Percentiles rank a stretch among this genome's conserved stretches.
phyloP scores from a whole-genome alignment of 2,329 filamentous ascomycete genomes.

The Arthrobotrys conoides region DNA sequence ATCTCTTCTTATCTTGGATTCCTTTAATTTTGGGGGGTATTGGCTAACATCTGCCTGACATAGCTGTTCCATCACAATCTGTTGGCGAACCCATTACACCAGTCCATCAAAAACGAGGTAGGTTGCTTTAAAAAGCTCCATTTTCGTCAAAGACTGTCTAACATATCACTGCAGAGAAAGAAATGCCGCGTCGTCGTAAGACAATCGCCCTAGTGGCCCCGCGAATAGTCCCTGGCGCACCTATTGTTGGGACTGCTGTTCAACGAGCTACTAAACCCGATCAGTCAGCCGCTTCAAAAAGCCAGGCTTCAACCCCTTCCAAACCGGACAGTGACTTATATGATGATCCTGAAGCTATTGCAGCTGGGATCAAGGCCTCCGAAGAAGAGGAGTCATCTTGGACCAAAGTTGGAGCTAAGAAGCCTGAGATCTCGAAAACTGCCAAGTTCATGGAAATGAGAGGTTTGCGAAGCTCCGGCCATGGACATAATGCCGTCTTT shows the following conservation, averaged over 20 bases:
- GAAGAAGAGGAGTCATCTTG: conserved; percentile 21
- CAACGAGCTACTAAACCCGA: no score
- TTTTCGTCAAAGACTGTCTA: not conserved
- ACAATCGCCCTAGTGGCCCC: not conserved
- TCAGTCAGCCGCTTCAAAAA: not conserved
- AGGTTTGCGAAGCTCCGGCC: not conserved
- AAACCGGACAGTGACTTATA: conserved; percentile 21
- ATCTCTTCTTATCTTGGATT: not conserved
- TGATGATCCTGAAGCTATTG: conserved; percentile 35
- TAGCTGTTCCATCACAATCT: not conserved
- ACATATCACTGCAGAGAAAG: not conserved
- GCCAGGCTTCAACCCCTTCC: conserved; percentile 3
- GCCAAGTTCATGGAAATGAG: not conserved
- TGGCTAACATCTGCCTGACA: not conserved
- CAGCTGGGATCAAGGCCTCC: conserved; percentile 29
- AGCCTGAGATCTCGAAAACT: not conserved
- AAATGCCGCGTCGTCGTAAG: conserved; percentile 25
- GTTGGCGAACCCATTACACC: not conserved
- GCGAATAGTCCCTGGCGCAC: conserved; percentile 5
- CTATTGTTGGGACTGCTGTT: not conserved
- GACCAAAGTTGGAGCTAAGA: conserved; percentile 25
- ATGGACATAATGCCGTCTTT: conserved; percentile 15
- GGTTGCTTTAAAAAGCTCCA: not conserved
- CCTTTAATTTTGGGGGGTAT: not conserved
- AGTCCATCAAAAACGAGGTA: not conserved